phyloP scores from a whole-genome alignment of 441 rosid species.

The Jatropha multifida region DNA sequence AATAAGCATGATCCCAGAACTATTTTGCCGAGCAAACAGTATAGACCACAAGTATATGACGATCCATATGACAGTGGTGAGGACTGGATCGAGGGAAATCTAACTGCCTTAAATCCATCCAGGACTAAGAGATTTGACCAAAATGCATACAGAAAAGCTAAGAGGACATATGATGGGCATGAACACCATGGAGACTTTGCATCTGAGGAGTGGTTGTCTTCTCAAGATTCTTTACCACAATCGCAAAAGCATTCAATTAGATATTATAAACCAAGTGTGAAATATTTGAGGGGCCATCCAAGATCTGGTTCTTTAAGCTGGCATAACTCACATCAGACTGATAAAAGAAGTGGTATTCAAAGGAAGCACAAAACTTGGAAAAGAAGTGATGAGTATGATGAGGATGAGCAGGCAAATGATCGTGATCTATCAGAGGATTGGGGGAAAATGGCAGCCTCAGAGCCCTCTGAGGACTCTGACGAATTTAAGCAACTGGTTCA shows the following conservation, averaged over 20 bases:
- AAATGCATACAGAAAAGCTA: conserved; percentile 31
- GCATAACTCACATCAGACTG: conserved; percentile 39
- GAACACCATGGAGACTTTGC: conserved; percentile 29
- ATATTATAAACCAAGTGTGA: conserved; percentile 37
- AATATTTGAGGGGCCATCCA: conserved; percentile 33
- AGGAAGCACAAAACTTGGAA: conserved; percentile 46
- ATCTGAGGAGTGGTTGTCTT: conserved; percentile 34
- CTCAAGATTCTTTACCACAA: conserved; percentile 38
- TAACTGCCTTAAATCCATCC: conserved; percentile 26
- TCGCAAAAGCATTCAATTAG: conserved; percentile 34
- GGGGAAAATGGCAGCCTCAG: conserved; percentile 34
- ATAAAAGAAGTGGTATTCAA: conserved; percentile 37
- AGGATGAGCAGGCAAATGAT: conserved; percentile 36
- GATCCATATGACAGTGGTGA: conserved; percentile 38
- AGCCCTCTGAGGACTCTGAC: conserved; percentile 48
- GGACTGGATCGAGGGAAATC: conserved; percentile 40
- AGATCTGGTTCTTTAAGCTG: conserved; percentile 33
- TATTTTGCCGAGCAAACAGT: conserved; percentile 34
- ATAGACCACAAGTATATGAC: conserved; percentile 33
- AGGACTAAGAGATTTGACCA: conserved; percentile 31
- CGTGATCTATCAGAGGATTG: conserved; percentile 37
- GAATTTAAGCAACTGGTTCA: conserved; percentile 61
- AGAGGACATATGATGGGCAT: conserved; percentile 32
- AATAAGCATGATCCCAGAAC: conserved; percentile 33
- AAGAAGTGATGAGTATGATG: conserved; percentile 40